A percentile compares a stretch with the other conserved stretches of the same genome.
phyloP scores from a whole-genome alignment of 306 rosid genomes.

The Purshia tridentata region DNA sequence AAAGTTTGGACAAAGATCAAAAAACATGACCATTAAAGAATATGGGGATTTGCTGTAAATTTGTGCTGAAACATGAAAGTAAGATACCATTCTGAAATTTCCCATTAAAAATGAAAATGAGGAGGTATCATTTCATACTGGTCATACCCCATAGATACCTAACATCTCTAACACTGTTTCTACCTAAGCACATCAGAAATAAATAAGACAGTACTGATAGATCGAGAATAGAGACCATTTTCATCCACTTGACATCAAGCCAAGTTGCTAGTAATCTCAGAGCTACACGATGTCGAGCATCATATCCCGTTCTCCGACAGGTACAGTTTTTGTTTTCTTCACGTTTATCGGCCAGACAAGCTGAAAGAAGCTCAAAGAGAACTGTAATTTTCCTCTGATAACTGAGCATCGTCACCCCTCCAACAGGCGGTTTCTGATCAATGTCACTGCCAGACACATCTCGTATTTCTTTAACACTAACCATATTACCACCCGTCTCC shows the following conservation, averaged over 20 bases:
- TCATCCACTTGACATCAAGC: constrained; percentile 82
- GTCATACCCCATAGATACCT: constrained; percentile 15
- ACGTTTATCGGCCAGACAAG: constrained; percentile 62
- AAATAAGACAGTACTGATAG: constrained; percentile 12
- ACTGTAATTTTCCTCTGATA: constrained; percentile 77
- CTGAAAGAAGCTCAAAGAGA: constrained; percentile 80
- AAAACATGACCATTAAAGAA: constrained; percentile 9
- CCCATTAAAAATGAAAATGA: neutral
- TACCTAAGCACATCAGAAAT: constrained; percentile 11
- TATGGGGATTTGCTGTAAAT: neutral
- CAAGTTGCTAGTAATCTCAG: constrained; percentile 73
- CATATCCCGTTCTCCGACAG: constrained; percentile 76
- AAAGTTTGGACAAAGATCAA: constrained; percentile 28
- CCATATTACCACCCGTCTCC: constrained; percentile 26
- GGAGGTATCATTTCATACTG: constrained; percentile 13
- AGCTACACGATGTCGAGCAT: constrained; percentile 86
- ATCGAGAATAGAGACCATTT: constrained; percentile 60
- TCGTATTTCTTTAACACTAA: constrained; percentile 30
- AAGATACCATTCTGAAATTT: neutral
- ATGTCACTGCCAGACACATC: constrained; percentile 29
- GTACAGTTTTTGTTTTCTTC: constrained; percentile 45
- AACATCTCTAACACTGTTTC: constrained; percentile 13
- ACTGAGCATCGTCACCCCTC: constrained; percentile 61
- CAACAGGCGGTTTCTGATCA: constrained; percentile 59
- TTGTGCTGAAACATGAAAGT: neutral